A percentile compares a stretch with the other conserved stretches of the same genome.
phyloP scores from a whole-genome alignment of 164 flowering plant species.

The Annona cherimola region DNA sequence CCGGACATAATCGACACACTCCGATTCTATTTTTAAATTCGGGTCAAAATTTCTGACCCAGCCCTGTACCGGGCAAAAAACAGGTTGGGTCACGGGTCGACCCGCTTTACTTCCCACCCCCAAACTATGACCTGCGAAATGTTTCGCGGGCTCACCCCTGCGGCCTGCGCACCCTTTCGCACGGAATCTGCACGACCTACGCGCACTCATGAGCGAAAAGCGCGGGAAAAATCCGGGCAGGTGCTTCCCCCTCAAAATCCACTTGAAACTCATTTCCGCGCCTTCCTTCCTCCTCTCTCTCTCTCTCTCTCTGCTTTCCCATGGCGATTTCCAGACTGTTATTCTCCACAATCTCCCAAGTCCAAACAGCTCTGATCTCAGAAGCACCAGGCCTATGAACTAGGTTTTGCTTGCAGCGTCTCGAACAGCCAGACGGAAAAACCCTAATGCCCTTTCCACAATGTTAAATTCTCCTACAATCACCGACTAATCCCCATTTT shows the following conservation, averaged over 20 bases:
- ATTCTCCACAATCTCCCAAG: neutral
- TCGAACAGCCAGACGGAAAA: neutral
- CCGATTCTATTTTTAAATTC: no score
- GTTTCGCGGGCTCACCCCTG: no score
- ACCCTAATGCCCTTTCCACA: constrained; percentile 5
- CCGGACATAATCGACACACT: no score
- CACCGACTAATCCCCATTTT: neutral
- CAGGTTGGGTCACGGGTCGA: no score
- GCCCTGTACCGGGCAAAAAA: no score
- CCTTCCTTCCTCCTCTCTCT: constrained; percentile 2
- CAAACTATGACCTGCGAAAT: no score
- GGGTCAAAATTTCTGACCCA: no score
- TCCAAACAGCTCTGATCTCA: neutral
- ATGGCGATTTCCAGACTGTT: neutral
- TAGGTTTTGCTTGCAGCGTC: constrained; percentile 4
- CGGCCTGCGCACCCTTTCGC: no score
- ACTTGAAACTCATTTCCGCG: constrained; percentile 14
- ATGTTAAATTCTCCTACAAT: neutral
- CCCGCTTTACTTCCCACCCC: no score
- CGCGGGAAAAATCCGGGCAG: constrained; percentile 25
- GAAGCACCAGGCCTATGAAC: neutral
- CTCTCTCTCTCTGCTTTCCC: constrained; percentile 3
- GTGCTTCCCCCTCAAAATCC: constrained; percentile 13
- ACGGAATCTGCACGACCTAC: no score
- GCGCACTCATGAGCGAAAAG: neutral